A percentile compares a stretch with the other conserved stretches of the same genome.
These are phyloP conservation scores for Echites panduratus DNA, from an alignment of 257 asterid species.

Conservation along the genomic window DNA sequence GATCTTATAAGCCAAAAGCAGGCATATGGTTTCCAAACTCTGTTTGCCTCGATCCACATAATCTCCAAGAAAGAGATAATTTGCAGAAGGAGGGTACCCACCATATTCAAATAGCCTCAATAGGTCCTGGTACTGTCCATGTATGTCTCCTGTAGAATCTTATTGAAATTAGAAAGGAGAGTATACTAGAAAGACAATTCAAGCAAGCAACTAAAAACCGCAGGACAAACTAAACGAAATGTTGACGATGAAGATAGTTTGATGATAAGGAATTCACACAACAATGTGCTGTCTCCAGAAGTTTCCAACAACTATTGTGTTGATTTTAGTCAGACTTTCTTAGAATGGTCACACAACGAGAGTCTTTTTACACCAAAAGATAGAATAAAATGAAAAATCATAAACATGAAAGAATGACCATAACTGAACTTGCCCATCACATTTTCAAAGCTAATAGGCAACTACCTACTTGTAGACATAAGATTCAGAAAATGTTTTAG, in stretches of 20 bases:
- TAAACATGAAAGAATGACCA: background rate
- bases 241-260: background rate
- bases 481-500: background rate
- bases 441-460: background rate
- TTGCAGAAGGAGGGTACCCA: slow-evolving; percentile 66
- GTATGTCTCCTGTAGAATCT: slow-evolving; percentile 59
- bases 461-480: background rate
- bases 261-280: background rate
- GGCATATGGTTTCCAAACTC: slow-evolving; percentile 79
- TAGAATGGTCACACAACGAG: too few species aligned
- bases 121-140: slow-evolving; percentile 76
- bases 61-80: slow-evolving; percentile 73
- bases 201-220: background rate
- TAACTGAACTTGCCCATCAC: background rate
- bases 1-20: slow-evolving; percentile 67
- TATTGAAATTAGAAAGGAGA: background rate
- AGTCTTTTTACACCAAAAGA: background rate
- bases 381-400: background rate
- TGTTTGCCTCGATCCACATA: slow-evolving; percentile 83
- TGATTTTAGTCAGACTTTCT: background rate
- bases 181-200: background rate
- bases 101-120: slow-evolving; percentile 67
- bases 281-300: background rate
- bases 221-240: background rate
- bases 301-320: background rate